Evolutionary conservation across 1,284 basidiomycete species (phyloP).

Genomic region (Erythrobasidium hasegawianum): DNA sequence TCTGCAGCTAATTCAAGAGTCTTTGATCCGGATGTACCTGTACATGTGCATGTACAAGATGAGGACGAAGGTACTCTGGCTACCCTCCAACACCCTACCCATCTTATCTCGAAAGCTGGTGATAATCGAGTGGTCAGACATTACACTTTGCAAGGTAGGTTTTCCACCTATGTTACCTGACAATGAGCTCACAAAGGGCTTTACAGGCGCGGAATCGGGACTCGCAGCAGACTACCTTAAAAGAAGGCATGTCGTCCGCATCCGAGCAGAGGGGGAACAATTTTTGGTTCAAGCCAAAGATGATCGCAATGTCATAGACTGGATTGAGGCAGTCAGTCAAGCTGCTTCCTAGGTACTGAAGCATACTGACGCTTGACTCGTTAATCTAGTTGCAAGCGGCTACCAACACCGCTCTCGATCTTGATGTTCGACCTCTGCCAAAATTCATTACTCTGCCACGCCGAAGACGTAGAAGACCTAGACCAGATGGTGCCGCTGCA

Average conservation of each 20-base stretch:
- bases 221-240: conserved; percentile 93
- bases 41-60: conserved; percentile 33
- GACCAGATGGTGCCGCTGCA: conserved; percentile 31
- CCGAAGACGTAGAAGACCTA: conserved; percentile 50
- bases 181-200: background rate
- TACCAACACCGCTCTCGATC: conserved; percentile 84
- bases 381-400: conserved; percentile 71
- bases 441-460: conserved; percentile 59
- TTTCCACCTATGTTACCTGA: conserved; percentile 70
- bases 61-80: conserved; percentile 28
- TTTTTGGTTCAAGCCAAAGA: conserved; percentile 88
- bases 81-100: conserved; percentile 23
- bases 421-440: conserved; percentile 86
- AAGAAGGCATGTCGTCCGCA: conserved; percentile 88
- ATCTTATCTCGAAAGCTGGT: conserved; percentile 29
- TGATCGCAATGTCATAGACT: conserved; percentile 80
- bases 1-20: conserved; percentile 7
- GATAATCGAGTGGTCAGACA: conserved; percentile 53
- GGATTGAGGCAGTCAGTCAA: conserved; percentile 78
- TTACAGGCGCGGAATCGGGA: conserved; percentile 52
- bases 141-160: conserved; percentile 70
- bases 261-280: conserved; percentile 90
- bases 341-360: conserved; percentile 21
- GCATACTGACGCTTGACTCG: conserved; percentile 26
- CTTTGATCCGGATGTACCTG: conserved; percentile 33